Conservation (phyloP, 208 protist genomes). For the Trypanosoma rangeli region DNA sequence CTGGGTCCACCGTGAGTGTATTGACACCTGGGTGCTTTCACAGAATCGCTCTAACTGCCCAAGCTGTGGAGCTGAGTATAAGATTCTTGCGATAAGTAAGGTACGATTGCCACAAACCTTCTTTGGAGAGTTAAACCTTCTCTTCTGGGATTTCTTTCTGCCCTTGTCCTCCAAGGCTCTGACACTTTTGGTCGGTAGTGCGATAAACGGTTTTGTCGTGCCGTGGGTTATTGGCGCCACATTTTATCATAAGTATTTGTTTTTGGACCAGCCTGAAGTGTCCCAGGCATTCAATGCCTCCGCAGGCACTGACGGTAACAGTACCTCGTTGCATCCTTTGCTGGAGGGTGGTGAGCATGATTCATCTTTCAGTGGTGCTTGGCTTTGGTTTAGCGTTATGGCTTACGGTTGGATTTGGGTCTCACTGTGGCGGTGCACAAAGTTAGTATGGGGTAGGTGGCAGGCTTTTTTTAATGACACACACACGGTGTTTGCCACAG, state of each 20-base stretch:
- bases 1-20: constrained; percentile 66
- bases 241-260: constrained; percentile 27
- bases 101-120: constrained; percentile 19
- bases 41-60: constrained; percentile 43
- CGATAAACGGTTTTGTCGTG: constrained; percentile 25
- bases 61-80: constrained; percentile 57
- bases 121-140: constrained; percentile 23
- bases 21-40: constrained; percentile 67
- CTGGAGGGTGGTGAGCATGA: too few relatives aligned
- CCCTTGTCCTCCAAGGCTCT: constrained; percentile 16
- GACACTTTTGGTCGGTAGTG: constrained; percentile 4
- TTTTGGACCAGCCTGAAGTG: not conserved
- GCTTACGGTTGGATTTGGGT: constrained; percentile 25
- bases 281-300: not conserved
- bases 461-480: constrained; percentile 1
- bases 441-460: constrained; percentile 22
- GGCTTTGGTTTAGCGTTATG: constrained; percentile 28
- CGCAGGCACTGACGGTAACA: not conserved
- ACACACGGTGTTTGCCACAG: not conserved
- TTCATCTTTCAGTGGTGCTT: constrained; percentile 7
- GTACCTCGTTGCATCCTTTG: not conserved
- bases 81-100: constrained; percentile 29
- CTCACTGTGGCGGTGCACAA: constrained; percentile 12
- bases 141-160: constrained; percentile 33
- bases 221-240: constrained; percentile 17